Conservation (phyloP, 768 basidiomycete genomes). For the Lactifluus subvellereus region DNA sequence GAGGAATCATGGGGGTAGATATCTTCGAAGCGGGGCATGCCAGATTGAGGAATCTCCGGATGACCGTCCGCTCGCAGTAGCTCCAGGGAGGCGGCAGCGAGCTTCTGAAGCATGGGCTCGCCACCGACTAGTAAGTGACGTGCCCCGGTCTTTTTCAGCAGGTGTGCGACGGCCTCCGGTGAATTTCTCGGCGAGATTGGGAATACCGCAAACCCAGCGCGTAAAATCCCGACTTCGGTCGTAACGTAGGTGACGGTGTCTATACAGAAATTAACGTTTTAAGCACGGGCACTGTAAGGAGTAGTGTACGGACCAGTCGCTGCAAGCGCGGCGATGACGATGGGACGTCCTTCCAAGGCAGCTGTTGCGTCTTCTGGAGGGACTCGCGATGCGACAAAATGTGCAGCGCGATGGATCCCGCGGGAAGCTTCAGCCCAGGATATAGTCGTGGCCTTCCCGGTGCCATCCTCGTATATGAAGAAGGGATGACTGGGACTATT, state of each 20-base stretch:
- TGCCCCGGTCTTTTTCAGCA: slow-evolving; percentile 28
- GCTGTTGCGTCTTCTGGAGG: slow-evolving; percentile 5
- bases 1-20: slow-evolving; percentile 18
- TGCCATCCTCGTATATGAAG: slow-evolving; percentile 21
- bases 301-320: slow-evolving; percentile 20
- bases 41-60: not conserved
- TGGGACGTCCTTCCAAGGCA: slow-evolving; percentile 18
- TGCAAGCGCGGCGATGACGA: slow-evolving; percentile 23
- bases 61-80: slow-evolving; percentile 11
- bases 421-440: slow-evolving; percentile 21
- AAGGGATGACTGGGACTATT: slow-evolving; percentile 26
- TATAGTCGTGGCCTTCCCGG: slow-evolving; percentile 19
- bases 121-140: slow-evolving; percentile 29
- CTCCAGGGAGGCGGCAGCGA: slow-evolving; percentile 15
- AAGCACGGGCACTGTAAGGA: not conserved
- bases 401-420: slow-evolving; percentile 25
- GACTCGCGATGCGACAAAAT: slow-evolving; percentile 8
- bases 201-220: slow-evolving; percentile 39
- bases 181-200: slow-evolving; percentile 40
- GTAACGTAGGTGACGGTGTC: slow-evolving; percentile 27
- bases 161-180: slow-evolving; percentile 34
- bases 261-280: slow-evolving; percentile 3
- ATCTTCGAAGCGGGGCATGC: slow-evolving; percentile 27
- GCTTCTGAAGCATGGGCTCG: slow-evolving; percentile 23
- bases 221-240: slow-evolving; percentile 33